These are phyloP conservation scores for Globisporangium nodosum DNA, from an alignment of 352 stramenopile genomes.

Conservation along the genomic window DNA sequence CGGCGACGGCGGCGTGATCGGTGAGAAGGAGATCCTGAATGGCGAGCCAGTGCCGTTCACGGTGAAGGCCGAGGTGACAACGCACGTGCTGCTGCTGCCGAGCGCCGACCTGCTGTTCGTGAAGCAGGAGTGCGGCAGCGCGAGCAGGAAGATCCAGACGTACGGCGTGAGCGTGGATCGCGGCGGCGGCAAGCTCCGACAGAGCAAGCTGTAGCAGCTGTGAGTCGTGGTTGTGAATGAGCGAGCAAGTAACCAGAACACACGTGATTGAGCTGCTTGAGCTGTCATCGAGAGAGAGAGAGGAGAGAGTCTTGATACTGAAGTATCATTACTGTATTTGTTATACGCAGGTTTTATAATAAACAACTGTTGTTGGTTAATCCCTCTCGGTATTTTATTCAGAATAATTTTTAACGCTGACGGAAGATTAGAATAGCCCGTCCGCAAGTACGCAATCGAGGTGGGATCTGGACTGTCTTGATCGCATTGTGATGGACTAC, in stretches of 20 bases:
- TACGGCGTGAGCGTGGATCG: constrained; percentile 4
- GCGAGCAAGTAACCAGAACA: background rate
- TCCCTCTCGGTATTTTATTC: no score
- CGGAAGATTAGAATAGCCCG: no score
- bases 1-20: constrained; percentile 45
- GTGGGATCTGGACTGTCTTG: no score
- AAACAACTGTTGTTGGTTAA: no score
- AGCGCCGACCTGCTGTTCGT: constrained; percentile 55
- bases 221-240: background rate
- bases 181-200: background rate
- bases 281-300: no score
- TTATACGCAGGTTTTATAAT: no score
- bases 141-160: background rate
- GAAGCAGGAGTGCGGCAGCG: constrained; percentile 15
- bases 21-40: constrained; percentile 58
- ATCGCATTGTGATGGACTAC: no score
- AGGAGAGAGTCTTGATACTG: no score
- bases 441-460: no score
- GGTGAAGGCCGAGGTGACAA: constrained; percentile 37
- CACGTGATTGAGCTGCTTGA: no score
- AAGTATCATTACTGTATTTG: no score
- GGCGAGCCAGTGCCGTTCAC: constrained; percentile 75
- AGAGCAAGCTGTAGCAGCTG: constrained; percentile 5
- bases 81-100: constrained; percentile 61
- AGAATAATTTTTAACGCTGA: no score